Percentiles rank a stretch among this genome's conserved stretches.
Evolutionary conservation across 1,284 basidiomycete genomes (phyloP).

Genomic region (Uromyces viciae-fabae): DNA sequence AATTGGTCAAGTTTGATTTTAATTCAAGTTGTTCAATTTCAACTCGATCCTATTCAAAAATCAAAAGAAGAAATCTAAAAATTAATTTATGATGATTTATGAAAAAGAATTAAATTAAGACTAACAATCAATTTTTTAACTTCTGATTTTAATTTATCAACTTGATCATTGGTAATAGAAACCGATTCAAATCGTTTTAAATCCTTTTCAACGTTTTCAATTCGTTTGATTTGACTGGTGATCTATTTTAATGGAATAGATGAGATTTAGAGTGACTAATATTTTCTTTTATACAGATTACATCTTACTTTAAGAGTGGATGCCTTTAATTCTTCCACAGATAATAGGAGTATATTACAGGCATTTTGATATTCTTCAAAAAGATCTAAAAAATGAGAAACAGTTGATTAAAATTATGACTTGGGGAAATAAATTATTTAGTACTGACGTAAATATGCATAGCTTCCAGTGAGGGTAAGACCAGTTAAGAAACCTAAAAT

Average conservation of each 20-base stretch:
- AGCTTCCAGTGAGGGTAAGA: conserved; percentile 34
- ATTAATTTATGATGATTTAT: not conserved
- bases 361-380: conserved; percentile 42
- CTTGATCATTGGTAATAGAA: not conserved
- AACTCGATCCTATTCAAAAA: conserved; percentile 12
- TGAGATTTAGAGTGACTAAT: not conserved
- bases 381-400: not conserved
- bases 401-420: not conserved
- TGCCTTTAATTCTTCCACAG: conserved; percentile 33
- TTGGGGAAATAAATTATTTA: not conserved
- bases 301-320: conserved; percentile 17
- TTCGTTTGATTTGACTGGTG: conserved; percentile 73
- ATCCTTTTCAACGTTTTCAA: conserved; percentile 83
- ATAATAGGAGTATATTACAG: conserved; percentile 22
- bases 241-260: conserved; percentile 61
- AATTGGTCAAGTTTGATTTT: conserved; percentile 19
- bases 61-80: not conserved
- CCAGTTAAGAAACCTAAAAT: conserved; percentile 33
- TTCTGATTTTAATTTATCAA: conserved; percentile 19
- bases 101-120: not conserved
- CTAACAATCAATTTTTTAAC: conserved; percentile 27
- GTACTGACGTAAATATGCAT: conserved; percentile 31
- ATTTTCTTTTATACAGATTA: too few relatives aligned
- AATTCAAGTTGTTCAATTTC: conserved; percentile 31
- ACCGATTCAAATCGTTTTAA: conserved; percentile 53